Evolutionary conservation across 1,284 basidiomycete genomes (phyloP).

Genomic region (Leucoagaricus sp.): DNA sequence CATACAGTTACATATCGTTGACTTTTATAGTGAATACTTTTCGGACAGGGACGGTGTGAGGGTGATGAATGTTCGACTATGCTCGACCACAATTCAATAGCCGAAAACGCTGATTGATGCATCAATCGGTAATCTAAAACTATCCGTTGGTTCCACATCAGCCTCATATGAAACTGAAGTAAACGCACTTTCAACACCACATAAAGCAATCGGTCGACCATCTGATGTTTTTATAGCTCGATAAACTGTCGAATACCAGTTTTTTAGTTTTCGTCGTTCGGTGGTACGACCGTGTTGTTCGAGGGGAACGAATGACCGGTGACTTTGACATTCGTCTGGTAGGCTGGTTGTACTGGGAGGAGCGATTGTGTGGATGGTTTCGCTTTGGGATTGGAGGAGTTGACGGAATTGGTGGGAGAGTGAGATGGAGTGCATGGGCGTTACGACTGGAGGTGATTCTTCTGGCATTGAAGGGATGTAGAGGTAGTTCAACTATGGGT

Average conservation of each 20-base stretch:
- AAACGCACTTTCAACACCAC: constrained; percentile 83
- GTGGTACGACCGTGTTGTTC: constrained; percentile 46
- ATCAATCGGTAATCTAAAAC: constrained; percentile 78
- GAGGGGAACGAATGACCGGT: constrained; percentile 85
- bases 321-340: constrained; percentile 89
- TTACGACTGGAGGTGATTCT: constrained; percentile 58
- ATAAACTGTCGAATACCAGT: constrained; percentile 82
- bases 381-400: constrained; percentile 79
- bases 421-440: constrained; percentile 49
- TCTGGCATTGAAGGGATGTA: constrained; percentile 71
- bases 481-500: constrained; percentile 81
- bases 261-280: constrained; percentile 71
- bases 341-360: constrained; percentile 44
- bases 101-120: constrained; percentile 79
- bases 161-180: no score
- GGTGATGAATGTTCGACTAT: constrained; percentile 86
- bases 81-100: constrained; percentile 89
- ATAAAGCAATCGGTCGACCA: constrained; percentile 77
- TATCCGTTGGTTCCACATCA: constrained; percentile 19
- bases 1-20: constrained; percentile 88
- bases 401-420: constrained; percentile 75
- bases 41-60: constrained; percentile 81
- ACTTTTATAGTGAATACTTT: constrained; percentile 97
- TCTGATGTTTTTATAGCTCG: constrained; percentile 81
- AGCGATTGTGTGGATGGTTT: constrained; percentile 57